Evolutionary conservation across 495 filamentous ascomycete genomes (phyloP).

Genomic region (Zalerion maritima): DNA sequence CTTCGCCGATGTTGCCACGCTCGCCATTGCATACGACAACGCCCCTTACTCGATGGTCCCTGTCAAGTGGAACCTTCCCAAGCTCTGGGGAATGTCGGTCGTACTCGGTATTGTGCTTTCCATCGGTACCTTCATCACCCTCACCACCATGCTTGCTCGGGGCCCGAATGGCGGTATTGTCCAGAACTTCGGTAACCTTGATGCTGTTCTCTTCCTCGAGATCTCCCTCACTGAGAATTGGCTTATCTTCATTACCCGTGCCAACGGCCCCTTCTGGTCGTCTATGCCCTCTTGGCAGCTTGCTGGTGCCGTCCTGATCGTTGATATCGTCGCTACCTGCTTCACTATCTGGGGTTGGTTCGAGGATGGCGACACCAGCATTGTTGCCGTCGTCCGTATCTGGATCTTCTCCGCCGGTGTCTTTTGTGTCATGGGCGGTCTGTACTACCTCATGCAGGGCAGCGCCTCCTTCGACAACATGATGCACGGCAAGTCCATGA

Average conservation of each 20-base stretch:
- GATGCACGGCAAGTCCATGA: constrained; percentile 75
- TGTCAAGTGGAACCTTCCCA: constrained; percentile 88
- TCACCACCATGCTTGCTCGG: constrained; percentile 59
- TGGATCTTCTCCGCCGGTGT: constrained; percentile 84
- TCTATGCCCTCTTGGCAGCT: constrained; percentile 75
- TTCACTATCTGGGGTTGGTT: constrained; percentile 79
- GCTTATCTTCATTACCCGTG: constrained; percentile 92
- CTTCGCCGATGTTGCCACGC: constrained; percentile 84
- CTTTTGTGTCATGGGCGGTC: constrained; percentile 51
- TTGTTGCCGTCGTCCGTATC: constrained; percentile 68
- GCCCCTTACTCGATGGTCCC: constrained; percentile 74
- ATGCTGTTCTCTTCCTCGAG: constrained; percentile 76
- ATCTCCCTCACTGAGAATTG: constrained; percentile 89
- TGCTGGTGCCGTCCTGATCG: constrained; percentile 54
- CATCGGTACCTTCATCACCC: constrained; percentile 68
- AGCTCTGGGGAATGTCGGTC: constrained; percentile 83
- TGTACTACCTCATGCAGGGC: constrained; percentile 65
- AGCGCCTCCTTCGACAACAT: constrained; percentile 72
- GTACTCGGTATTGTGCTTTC: constrained; percentile 70
- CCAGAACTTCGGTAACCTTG: constrained; percentile 69
- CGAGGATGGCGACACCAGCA: constrained; percentile 47
- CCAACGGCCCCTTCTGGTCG: constrained; percentile 75
- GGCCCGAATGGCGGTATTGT: constrained; percentile 63
- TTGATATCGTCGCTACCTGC: constrained; percentile 69
- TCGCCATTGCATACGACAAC: constrained; percentile 89